Conservation (phyloP, 495 filamentous ascomycete species). For the Friedmanniomyces simplex region DNA sequence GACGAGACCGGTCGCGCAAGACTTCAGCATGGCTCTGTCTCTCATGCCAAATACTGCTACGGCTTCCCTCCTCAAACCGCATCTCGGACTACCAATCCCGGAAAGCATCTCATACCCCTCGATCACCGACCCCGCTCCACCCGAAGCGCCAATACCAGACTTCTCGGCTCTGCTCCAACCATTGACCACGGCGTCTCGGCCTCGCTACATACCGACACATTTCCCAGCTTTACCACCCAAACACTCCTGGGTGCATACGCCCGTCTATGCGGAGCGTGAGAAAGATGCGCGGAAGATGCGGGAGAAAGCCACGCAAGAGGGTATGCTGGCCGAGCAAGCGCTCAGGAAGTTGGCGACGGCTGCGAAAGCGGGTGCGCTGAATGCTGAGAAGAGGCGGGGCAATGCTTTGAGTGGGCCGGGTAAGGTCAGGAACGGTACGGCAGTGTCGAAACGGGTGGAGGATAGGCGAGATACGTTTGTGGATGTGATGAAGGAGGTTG, state of each 20-base stretch:
- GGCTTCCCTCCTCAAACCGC: constrained; percentile 31
- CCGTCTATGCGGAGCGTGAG: constrained; percentile 55
- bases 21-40: constrained; percentile 57
- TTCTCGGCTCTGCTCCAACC: constrained; percentile 38
- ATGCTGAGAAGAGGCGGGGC: constrained; percentile 19
- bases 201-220: constrained; percentile 50
- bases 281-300: constrained; percentile 60
- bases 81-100: constrained; percentile 35
- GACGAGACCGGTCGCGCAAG: constrained; percentile 50
- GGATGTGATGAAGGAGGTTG: constrained; percentile 26
- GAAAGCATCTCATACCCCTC: constrained; percentile 27
- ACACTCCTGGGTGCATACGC: constrained; percentile 62
- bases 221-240: constrained; percentile 62
- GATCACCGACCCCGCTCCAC: constrained; percentile 39
- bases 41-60: constrained; percentile 20
- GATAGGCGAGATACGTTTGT: constrained; percentile 25
- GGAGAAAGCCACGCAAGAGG: constrained; percentile 62
- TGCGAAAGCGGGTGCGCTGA: constrained; percentile 28
- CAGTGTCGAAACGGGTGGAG: constrained; percentile 6
- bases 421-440: constrained; percentile 8
- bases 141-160: constrained; percentile 34
- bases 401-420: constrained; percentile 5
- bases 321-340: constrained; percentile 62
- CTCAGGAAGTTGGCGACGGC: constrained; percentile 52
- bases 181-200: constrained; percentile 38